phyloP scores from a whole-genome alignment of 1,284 basidiomycete genomes.

The Fomitopsis pinicola region DNA sequence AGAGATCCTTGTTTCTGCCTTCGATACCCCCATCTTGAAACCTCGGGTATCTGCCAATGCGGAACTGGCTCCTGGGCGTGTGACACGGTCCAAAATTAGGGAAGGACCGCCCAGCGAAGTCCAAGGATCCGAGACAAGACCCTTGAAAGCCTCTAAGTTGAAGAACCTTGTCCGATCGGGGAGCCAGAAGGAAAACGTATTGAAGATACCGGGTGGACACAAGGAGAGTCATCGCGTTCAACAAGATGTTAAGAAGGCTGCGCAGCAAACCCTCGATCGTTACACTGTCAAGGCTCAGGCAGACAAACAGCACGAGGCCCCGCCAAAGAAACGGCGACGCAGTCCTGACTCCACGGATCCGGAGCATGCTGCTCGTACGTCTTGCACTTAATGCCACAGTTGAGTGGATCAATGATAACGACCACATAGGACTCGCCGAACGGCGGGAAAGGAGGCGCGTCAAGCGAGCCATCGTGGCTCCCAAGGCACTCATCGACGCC shows the following conservation, averaged over 20 bases:
- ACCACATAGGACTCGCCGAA: constrained; percentile 26
- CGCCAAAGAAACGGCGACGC: constrained; percentile 10
- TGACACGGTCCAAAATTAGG: too few relatives aligned
- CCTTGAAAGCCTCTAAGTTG: background rate
- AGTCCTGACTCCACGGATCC: constrained; percentile 20
- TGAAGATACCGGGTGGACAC: background rate
- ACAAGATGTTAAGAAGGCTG: background rate
- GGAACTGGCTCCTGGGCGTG: background rate
- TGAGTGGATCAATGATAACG: background rate
- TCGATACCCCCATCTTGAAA: constrained; percentile 57
- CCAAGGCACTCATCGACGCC: constrained; percentile 15
- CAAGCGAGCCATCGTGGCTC: constrained; percentile 42
- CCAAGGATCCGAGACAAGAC: background rate
- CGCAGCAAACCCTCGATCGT: constrained; percentile 1
- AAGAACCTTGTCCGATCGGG: background rate
- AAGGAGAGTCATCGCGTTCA: background rate
- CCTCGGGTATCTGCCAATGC: constrained; percentile 29
- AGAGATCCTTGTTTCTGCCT: constrained; percentile 31
- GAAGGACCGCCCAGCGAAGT: background rate
- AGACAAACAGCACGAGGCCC: background rate
- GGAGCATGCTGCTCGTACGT: constrained; percentile 26
- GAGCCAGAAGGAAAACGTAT: background rate
- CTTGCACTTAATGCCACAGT: background rate
- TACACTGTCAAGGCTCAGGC: constrained; percentile 5
- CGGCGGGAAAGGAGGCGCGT: constrained; percentile 31